Conservation (phyloP, 176 grass and related monocot genomes). For the Paspalum vaginatum region DNA sequence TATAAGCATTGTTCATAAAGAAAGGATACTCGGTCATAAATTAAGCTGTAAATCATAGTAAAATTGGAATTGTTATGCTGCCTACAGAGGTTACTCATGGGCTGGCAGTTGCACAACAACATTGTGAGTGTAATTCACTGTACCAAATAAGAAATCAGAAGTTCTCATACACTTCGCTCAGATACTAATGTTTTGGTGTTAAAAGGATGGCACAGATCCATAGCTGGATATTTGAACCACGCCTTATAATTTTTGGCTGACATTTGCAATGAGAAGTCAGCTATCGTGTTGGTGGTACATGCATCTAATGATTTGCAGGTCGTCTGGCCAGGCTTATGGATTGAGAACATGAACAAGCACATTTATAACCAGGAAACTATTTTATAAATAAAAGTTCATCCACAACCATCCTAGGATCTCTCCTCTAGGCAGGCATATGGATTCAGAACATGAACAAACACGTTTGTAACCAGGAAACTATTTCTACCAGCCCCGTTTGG, state of each 20-base stretch:
- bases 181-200: background rate
- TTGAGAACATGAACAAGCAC: background rate
- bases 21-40: too few relatives aligned
- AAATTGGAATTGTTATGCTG: background rate
- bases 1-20: too few relatives aligned
- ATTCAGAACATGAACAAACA: too few relatives aligned
- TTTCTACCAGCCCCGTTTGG: too few relatives aligned
- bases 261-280: conserved; percentile 1
- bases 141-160: background rate
- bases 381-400: background rate
- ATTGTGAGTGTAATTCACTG: background rate
- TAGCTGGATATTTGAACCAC: background rate
- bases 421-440: too few relatives aligned
- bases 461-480: too few relatives aligned
- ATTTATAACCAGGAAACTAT: background rate
- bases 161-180: background rate
- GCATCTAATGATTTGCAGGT: background rate
- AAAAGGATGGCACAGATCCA: background rate
- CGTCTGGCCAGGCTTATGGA: background rate
- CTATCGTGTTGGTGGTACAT: background rate
- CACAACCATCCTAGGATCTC: background rate
- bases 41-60: too few relatives aligned
- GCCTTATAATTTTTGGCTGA: background rate
- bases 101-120: too few relatives aligned
- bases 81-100: background rate